Base-by-base conservation (phyloP, 208 protist species). In the Trichomonas gallinae region DNA sequence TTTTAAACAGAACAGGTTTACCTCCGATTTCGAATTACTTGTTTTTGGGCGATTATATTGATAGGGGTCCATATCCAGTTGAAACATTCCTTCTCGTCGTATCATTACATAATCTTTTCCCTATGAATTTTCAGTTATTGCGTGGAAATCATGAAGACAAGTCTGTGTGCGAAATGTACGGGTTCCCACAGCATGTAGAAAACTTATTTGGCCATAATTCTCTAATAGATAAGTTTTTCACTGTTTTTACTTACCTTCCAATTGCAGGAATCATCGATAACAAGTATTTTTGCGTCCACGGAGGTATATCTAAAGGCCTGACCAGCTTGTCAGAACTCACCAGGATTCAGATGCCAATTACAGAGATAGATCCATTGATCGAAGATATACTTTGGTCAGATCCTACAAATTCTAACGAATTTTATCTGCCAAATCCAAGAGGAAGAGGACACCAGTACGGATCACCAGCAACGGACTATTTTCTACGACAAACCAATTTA, bases 11-110 rank as follows among this genome's bases (percentile, higher is more conserved):
- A 38, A 48, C 0, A 38, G 87, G 87, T 38, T 9, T 42, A 2
- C 87, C 87, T 8, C 44, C 87, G 26, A 51, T 34, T 38, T 48
- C 23, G 10, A 34, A 40, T 51, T 93, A 42, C n/a, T 51, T 93
- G 51, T 93, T 93, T 93, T 44, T 93, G 21, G 87, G 87, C 46
- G 87, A 93, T 93, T 93, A 58, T 36, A 44, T 93, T 93, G 87
- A 93, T 31, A 23, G 87, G 8, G 87, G 87, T 10, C 40, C 31
- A 58, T 93, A 38, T 58, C 26, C 44, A 17, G 87, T 93, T 51
- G 87, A 93, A 51, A 51, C 45, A 48, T 34, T 93, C 4, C 17
- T 44, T 0, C 26, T 93, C 17, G 15, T 93, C 38, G n/a, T 93
- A 15, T 42, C 87, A 11, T 6, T 93, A 38, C 40, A 48, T 9